Base-by-base conservation (phyloP, 2,329 filamentous ascomycete species). In the Aspergillus phoenicis region DNA sequence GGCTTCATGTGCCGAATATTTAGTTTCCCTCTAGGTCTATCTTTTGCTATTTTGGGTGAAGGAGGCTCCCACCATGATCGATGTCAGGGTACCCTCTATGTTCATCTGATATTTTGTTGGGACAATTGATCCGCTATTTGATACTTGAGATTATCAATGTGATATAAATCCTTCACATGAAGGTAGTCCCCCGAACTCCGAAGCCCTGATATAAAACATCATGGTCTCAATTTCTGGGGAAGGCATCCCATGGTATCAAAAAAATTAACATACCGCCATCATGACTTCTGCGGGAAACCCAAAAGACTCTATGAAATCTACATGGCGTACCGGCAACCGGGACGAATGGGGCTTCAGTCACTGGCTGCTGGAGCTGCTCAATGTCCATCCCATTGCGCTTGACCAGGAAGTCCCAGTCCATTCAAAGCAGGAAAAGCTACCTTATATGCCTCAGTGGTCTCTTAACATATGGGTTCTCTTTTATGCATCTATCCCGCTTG, bases 301-400 rank as follows among this genome's bases (percentile, higher is more conserved):
- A 8, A 73, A 73, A 60, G 71, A 73, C 62, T 73, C 71, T 4
- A 73, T 73, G 68, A 70, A 66, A 58, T 73, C 71, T 28, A 73
- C 71, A 26, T 73, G 71, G 71, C 70, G 66, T 28, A 66, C 63
- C 13, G 66, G 59, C 22, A 64, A 65, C 53, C 68, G 66, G 39
- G 63, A 64, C 39, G 61, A 68, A 58, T 72, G 70, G 71, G 70
- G 45, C 15, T 48, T 67, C 52, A 57, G 66, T 53, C 71, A 72
- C 62, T 66, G 66, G 63, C 54, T 67, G 28, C 54, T 73, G 5
- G 68, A 73, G 20, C 30, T 63, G 22, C 62, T 72, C 20, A 70
- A 73, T 33, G 68, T 62, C 51, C 64, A 73, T 41, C 70, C 66
- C 11, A 61, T 66, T 52, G 64, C 68, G n/a, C 57, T 68, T 24